These are phyloP conservation scores for Auricularia sp. DNA, from an alignment of 768 basidiomycete species.

Conservation along the genomic window DNA sequence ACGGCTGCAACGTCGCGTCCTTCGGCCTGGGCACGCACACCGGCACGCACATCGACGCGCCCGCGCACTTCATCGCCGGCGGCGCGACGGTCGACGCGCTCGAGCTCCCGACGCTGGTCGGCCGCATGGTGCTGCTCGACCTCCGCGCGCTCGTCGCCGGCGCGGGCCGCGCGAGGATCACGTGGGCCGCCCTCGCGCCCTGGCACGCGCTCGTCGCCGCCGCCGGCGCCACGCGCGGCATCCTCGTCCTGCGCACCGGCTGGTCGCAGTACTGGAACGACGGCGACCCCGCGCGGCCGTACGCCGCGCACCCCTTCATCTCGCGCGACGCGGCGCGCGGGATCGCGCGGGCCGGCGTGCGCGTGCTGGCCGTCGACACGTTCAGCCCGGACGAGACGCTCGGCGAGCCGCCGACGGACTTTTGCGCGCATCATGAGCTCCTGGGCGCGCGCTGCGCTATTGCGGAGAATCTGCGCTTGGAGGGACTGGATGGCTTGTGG, in stretches of 20 bases:
- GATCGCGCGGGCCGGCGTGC: conserved; percentile 41
- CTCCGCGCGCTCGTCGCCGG: conserved; percentile 27
- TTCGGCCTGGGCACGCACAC: conserved; percentile 58
- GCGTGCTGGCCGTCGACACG: conserved; percentile 51
- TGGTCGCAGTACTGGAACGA: conserved; percentile 49
- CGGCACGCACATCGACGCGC: conserved; percentile 74
- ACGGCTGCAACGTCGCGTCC: conserved; percentile 41
- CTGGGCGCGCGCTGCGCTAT: conserved; percentile 53
- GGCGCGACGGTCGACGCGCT: conserved; percentile 51
- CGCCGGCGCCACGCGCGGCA: conserved; percentile 18
- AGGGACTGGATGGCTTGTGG: conserved; percentile 29
- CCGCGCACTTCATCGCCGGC: conserved; percentile 54
- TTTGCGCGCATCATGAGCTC: conserved; percentile 47
- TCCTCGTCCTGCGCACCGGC: conserved; percentile 53
- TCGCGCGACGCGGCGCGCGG: conserved; percentile 38
- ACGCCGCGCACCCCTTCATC: conserved; percentile 59
- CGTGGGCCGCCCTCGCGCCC: conserved; percentile 37
- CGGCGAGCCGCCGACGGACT: conserved; percentile 24
- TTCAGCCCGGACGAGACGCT: conserved; percentile 52
- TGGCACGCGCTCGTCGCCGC: conserved; percentile 26
- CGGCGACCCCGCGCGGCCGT: conserved; percentile 18
- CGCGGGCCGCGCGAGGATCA: conserved; percentile 35
- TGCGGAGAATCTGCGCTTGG: conserved; percentile 56
- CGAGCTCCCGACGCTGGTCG: conserved; percentile 41
- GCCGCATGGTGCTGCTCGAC: conserved; percentile 47